Conservation (phyloP, 2,329 filamentous ascomycete species). For the Polytolypa hystricis region DNA sequence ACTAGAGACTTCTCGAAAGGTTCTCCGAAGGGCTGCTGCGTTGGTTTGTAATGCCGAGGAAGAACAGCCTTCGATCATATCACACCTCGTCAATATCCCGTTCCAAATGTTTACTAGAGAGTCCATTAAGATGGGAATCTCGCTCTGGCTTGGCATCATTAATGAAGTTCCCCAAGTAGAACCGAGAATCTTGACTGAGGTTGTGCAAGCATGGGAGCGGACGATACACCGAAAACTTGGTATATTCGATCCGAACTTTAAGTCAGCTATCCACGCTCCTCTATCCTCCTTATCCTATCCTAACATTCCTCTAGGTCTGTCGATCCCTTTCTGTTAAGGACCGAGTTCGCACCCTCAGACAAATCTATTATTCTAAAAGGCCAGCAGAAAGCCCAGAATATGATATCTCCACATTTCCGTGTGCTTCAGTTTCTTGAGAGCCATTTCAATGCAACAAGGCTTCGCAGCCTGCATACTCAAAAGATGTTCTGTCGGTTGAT, state of each 20-base stretch:
- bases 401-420: slow-evolving; percentile 76
- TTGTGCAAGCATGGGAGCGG: slow-evolving; percentile 82
- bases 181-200: slow-evolving; percentile 71
- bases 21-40: slow-evolving; percentile 72
- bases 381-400: slow-evolving; percentile 68
- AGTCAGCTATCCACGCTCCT: slow-evolving; percentile 33
- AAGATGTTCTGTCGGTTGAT: slow-evolving; percentile 72
- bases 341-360: slow-evolving; percentile 89
- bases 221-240: slow-evolving; percentile 68
- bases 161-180: slow-evolving; percentile 90
- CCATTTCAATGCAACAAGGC: slow-evolving; percentile 86
- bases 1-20: slow-evolving; percentile 65
- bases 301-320: slow-evolving; percentile 42
- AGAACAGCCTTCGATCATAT: slow-evolving; percentile 67
- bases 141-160: slow-evolving; percentile 91
- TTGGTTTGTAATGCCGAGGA: slow-evolving; percentile 68
- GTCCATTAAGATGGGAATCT: slow-evolving; percentile 89
- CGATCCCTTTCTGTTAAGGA: slow-evolving; percentile 82
- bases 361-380: slow-evolving; percentile 60
- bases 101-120: slow-evolving; percentile 90
- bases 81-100: slow-evolving; percentile 83
- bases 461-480: slow-evolving; percentile 72
- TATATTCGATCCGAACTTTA: slow-evolving; percentile 64
- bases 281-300: slow-evolving; percentile 2
- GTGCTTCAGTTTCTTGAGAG: slow-evolving; percentile 83